Evolutionary conservation across 805 yeast genomes (phyloP).

Genomic region (Metschnikowia reukaufii): DNA sequence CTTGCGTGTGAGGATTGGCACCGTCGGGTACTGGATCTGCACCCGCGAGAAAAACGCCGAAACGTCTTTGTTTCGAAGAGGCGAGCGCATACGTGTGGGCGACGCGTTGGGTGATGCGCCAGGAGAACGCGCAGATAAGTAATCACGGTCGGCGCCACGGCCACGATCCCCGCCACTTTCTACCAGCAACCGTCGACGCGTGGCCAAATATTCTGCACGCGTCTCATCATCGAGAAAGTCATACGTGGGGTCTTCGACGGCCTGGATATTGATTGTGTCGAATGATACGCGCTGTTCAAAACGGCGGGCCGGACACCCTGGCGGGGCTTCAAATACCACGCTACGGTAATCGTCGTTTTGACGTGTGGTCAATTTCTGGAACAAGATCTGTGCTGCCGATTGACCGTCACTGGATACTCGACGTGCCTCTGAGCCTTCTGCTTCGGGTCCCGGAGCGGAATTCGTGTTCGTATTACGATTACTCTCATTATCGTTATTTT

Average conservation of each 20-base stretch:
- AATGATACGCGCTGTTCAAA: constrained; percentile 47
- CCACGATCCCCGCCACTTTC: constrained; percentile 15
- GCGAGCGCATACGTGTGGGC: constrained; percentile 21
- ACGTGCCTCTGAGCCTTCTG: not conserved
- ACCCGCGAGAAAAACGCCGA: constrained; percentile 12
- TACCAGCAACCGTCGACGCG: constrained; percentile 18
- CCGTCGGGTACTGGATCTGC: constrained; percentile 35
- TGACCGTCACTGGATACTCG: not conserved
- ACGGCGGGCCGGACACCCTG: constrained; percentile 3
- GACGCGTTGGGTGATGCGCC: constrained; percentile 22
- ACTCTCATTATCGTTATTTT: too few species aligned
- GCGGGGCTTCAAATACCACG: constrained; percentile 5
- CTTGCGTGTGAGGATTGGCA: constrained; percentile 40
- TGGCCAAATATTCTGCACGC: constrained; percentile 6
- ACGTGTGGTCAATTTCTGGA: constrained; percentile 13
- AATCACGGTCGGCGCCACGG: constrained; percentile 18
- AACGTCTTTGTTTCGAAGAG: constrained; percentile 20
- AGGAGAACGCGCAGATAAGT: constrained; percentile 10
- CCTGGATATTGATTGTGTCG: constrained; percentile 49
- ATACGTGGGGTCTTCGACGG: constrained; percentile 22
- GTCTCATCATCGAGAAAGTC: constrained; percentile 22
- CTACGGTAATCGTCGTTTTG: constrained; percentile 17
- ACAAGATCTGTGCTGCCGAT: constrained; percentile 10
- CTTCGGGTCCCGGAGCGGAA: not conserved
- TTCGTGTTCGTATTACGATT: not conserved